Evolutionary conservation across 148 eudicot genomes (phyloP), one percentile per base, ranked within the genome.

Genomic region (Simmondsia chinensis): DNA sequence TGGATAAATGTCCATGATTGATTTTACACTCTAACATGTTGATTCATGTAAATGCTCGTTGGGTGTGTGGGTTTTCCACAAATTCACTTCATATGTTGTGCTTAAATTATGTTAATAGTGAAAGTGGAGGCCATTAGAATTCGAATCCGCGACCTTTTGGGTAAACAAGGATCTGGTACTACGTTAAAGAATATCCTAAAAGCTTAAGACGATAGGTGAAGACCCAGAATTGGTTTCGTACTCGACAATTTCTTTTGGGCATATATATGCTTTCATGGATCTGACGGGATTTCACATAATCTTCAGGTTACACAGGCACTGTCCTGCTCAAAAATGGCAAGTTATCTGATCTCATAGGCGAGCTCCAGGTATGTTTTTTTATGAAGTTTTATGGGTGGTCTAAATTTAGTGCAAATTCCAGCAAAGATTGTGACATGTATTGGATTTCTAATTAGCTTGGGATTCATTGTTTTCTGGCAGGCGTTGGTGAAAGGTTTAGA

Each of bases 261-360:
- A 20, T 34, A 14, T 24, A 4, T 2, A 39, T 9, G n/a, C 2
- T 34, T 43, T 4, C 6, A 21, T 25, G 18, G 4, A 16, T 31
- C 10, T 55, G 19, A 21, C 32, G 30, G 28, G 36, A 14, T 36
- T 15, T 15, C 26, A 36, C 46, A 17, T 5, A 7, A 13, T 58
- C 14, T 43, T 8, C 63, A 89, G 97, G 97, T 20, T 83, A 80
- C 44, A 74, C 94, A 19, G 71, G 95, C 5, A 81, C 95, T 18
- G n/a, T 89, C 22, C 54, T 89, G 63, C 4, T 81, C 12, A 71
- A 71, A 62, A 76, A 89, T 32, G 77, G 75, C 1, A 80, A 89
- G 52, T 51, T 89, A 36, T 78, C 94, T 4, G 95, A 89, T 48
- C 20, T 89, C 1, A 48, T 89, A 40, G 87, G 75, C 59, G 95